phyloP scores from a whole-genome alignment of 1,284 basidiomycete genomes.

The Boletus semigastroideus region DNA sequence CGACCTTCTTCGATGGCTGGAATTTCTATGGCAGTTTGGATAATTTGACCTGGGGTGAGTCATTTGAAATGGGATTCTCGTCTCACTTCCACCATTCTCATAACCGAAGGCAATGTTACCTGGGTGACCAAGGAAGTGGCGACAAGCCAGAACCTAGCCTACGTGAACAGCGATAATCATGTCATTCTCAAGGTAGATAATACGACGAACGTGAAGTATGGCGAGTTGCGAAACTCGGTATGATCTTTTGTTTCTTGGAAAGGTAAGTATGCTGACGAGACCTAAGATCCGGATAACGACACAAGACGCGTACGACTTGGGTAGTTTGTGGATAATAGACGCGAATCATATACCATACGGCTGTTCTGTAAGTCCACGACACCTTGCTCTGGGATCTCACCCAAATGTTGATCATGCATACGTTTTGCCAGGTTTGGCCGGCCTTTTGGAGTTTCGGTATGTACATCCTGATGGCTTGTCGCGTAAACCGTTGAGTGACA shows the following conservation, averaged over 20 bases:
- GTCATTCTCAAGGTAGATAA: conserved; percentile 65
- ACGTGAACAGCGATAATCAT: conserved; percentile 50
- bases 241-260: not conserved
- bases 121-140: conserved; percentile 50
- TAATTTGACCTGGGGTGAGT: conserved; percentile 49
- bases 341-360: conserved; percentile 62
- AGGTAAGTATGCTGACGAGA: not conserved
- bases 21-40: conserved; percentile 54
- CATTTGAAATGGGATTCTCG: conserved; percentile 1
- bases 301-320: conserved; percentile 47
- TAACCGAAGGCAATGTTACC: conserved; percentile 45
- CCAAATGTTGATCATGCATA: not conserved
- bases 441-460: conserved; percentile 48
- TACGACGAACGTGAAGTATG: conserved; percentile 47
- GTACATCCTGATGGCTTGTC: not conserved
- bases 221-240: conserved; percentile 58
- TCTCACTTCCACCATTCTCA: conserved; percentile 14
- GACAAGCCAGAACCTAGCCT: conserved; percentile 49
- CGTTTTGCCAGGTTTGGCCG: conserved; percentile 45
- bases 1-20: conserved; percentile 52
- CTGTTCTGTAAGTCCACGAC: conserved; percentile 51
- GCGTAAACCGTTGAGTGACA: conserved; percentile 1
- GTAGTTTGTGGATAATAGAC: conserved; percentile 62
- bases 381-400: conserved; percentile 4
- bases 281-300: conserved; percentile 51